Evolutionary conservation across 768 basidiomycete species (phyloP).

Genomic region (Lentinula raphanica): DNA sequence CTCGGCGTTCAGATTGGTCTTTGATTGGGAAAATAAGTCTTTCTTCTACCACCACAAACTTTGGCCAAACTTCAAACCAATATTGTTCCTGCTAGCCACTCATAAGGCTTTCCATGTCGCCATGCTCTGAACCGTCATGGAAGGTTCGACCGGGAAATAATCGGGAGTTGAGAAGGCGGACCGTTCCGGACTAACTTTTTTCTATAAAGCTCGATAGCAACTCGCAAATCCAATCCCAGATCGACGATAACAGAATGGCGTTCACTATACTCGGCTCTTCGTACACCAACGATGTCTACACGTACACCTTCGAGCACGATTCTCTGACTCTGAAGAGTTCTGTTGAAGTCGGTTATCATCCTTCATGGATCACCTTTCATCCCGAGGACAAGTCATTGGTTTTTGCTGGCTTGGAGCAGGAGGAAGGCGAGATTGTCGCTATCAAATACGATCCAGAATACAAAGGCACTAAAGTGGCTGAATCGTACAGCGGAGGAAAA

Average conservation of each 20-base stretch:
- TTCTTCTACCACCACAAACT: neutral
- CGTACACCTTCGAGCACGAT: constrained; percentile 57
- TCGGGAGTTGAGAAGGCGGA: neutral
- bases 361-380: constrained; percentile 73
- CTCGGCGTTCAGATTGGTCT: neutral
- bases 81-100: neutral
- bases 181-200: neutral
- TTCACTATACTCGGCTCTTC: constrained; percentile 53
- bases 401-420: constrained; percentile 62
- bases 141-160: neutral
- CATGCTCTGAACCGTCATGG: neutral
- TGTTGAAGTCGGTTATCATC: constrained; percentile 51
- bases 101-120: neutral
- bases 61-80: neutral
- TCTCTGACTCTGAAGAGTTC: constrained; percentile 42
- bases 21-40: neutral
- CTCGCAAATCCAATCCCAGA: neutral
- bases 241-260: neutral
- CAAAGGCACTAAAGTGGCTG: constrained; percentile 44
- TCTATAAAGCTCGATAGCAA: neutral
- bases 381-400: constrained; percentile 53
- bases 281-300: constrained; percentile 59
- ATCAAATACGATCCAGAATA: constrained; percentile 54
- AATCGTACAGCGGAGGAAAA: constrained; percentile 47
- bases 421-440: constrained; percentile 58